Conservation (phyloP, 257 asterid genomes). For the Misopates orontium region DNA sequence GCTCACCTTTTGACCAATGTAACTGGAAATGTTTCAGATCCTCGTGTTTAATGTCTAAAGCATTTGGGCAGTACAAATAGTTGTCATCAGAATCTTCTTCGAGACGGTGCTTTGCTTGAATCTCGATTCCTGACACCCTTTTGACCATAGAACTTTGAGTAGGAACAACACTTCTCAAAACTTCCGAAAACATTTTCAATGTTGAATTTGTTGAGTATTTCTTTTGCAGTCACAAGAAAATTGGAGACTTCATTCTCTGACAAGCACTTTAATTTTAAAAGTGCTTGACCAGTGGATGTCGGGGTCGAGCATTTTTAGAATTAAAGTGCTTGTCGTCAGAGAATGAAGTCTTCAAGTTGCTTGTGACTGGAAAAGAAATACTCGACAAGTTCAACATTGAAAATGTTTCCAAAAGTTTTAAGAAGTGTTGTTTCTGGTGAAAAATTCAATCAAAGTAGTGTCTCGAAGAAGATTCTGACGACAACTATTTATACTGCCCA, state of each 20-base stretch:
- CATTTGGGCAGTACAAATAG: background rate
- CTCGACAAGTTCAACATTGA: background rate
- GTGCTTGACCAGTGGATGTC: background rate
- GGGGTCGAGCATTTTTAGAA: background rate
- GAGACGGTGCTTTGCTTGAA: background rate
- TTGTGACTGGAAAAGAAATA: background rate
- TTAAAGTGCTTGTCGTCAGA: constrained; percentile 9
- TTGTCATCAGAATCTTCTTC: background rate
- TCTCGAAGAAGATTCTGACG: constrained; percentile 2
- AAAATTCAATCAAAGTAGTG: background rate
- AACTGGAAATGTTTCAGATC: constrained; percentile 1
- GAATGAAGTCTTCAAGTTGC: constrained; percentile 1
- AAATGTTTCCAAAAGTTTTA: background rate
- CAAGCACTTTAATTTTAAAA: constrained; percentile 9
- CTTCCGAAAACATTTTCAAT: background rate
- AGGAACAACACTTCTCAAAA: background rate
- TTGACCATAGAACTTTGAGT: no score
- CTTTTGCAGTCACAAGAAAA: background rate
- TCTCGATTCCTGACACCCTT: no score
- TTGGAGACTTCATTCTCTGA: constrained; percentile 9
- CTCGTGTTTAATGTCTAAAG: background rate
- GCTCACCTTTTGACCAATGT: no score
- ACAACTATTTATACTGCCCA: background rate
- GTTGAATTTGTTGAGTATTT: background rate
- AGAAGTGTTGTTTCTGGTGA: background rate